Conservation (phyloP, 2,329 filamentous ascomycete species). For the Beauveria brongniartii region DNA sequence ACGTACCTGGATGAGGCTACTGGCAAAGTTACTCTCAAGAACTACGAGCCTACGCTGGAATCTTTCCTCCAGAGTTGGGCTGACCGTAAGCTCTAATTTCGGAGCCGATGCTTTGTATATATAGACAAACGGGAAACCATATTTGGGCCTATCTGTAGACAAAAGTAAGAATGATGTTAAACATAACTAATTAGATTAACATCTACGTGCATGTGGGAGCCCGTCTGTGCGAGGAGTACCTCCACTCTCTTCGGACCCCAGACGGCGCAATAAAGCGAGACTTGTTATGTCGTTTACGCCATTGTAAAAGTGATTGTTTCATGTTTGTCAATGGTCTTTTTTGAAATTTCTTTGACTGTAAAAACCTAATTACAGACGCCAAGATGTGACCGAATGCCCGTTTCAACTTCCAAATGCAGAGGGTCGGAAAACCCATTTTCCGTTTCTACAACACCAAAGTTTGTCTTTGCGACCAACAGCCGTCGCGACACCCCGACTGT, state of each 20-base stretch:
- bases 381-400: conserved; percentile 55
- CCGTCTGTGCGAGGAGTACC: not conserved
- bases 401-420: conserved; percentile 56
- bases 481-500: not conserved
- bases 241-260: not conserved
- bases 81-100: conserved; percentile 45
- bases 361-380: conserved; percentile 59
- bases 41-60: conserved; percentile 74
- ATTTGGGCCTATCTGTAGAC: not conserved
- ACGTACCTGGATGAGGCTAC: conserved; percentile 62
- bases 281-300: no score
- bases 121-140: not conserved
- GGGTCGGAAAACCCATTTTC: conserved; percentile 41
- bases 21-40: conserved; percentile 67
- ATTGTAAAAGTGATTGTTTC: not conserved
- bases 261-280: not conserved
- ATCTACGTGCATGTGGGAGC: not conserved
- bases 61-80: conserved; percentile 81
- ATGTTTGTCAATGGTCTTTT: conserved; percentile 26
- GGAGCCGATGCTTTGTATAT: not conserved
- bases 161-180: not conserved
- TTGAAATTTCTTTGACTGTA: conserved; percentile 46
- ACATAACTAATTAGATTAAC: not conserved
- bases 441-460: conserved; percentile 34
- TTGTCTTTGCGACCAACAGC: conserved; percentile 4